These are phyloP conservation scores for Wilcoxina mikolae DNA, from an alignment of 495 filamentous ascomycete species.

Conservation along the genomic window DNA sequence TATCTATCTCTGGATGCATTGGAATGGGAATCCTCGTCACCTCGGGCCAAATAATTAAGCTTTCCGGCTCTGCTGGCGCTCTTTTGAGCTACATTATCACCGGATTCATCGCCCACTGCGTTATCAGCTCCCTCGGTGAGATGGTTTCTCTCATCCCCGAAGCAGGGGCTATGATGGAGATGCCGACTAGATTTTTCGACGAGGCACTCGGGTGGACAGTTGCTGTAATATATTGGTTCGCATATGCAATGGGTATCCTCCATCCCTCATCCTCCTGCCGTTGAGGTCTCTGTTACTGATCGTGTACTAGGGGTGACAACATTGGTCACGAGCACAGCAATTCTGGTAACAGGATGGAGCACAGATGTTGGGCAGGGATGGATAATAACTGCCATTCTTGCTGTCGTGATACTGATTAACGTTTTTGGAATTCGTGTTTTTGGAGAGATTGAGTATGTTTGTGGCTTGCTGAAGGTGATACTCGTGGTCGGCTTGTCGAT, in stretches of 20 bases:
- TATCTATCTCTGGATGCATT: slow-evolving; percentile 22
- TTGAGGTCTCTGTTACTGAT: not conserved
- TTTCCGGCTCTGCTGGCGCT: slow-evolving; percentile 34
- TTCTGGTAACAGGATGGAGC: slow-evolving; percentile 21
- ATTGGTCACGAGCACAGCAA: slow-evolving; percentile 22
- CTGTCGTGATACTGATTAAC: slow-evolving; percentile 23
- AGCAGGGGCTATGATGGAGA: slow-evolving; percentile 35
- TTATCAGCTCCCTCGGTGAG: slow-evolving; percentile 39
- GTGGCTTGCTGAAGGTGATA: slow-evolving; percentile 28
- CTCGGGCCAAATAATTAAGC: slow-evolving; percentile 33
- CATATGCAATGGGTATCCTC: slow-evolving; percentile 28
- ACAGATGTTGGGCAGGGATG: slow-evolving; percentile 12
- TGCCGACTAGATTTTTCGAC: slow-evolving; percentile 38
- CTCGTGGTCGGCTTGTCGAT: slow-evolving; percentile 18
- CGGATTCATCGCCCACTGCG: slow-evolving; percentile 32
- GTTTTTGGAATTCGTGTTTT: slow-evolving; percentile 27
- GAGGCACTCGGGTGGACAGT: slow-evolving; percentile 35
- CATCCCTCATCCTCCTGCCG: not conserved
- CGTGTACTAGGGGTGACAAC: slow-evolving; percentile 7
- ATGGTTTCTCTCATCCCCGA: slow-evolving; percentile 39
- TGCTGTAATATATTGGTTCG: slow-evolving; percentile 37
- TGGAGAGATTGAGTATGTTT: slow-evolving; percentile 27
- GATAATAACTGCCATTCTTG: slow-evolving; percentile 21
- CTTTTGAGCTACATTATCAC: slow-evolving; percentile 33
- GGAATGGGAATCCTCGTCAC: slow-evolving; percentile 38